Evolutionary conservation across 129 eudicot species (phyloP), one percentile per base, ranked within the genome.

Genomic region (Dittrichia graveolens): DNA sequence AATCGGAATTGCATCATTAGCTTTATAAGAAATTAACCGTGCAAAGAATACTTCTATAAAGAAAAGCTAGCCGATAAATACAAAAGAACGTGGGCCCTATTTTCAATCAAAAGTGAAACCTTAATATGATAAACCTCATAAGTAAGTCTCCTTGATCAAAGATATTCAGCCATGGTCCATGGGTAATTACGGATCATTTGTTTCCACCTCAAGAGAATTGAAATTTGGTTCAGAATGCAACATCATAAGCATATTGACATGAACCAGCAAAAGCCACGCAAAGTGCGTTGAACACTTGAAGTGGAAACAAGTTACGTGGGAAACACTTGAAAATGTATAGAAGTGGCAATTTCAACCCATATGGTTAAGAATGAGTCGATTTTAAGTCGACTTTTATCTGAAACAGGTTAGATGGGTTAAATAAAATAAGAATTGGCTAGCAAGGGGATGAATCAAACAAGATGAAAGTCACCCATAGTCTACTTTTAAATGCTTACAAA

Each of bases 301-400:
- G 67, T 61, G 71, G 54, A 52, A 59, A 42, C 61, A 44, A 64
- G 70, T 52, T 73, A 16, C 44, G 61, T 34, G 47, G 37, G 75
- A 59, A 55, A 41, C 50, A 3, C 15, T 31, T 53, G n/a, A 37
- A 34, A 76, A 39, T 19, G 13, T 53, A 24, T 24, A 24, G 31
- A 24, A 48, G 46, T 54, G 50, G 41, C 3, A 40, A 54, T 61
- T 39, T 11, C 56, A 18, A 72, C 56, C 76, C 39, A 44, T 57
- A 57, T 39, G 38, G 18, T 35, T 59, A 35, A 34, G 44, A 59
- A 37, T 37, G 44, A 59, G 65, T 59, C 65, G 6, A 19, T 18
- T 59, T 59, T 42, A 43, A 41, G 34, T 46, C 37, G 0, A 11
- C 35, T 9, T 2, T 59, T 37, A n/a, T 59, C 41, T 57, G 9